Evolutionary conservation across 148 eudicot species (phyloP), one percentile per base, ranked within the genome.

Genomic region (Amaranthus palmeri): DNA sequence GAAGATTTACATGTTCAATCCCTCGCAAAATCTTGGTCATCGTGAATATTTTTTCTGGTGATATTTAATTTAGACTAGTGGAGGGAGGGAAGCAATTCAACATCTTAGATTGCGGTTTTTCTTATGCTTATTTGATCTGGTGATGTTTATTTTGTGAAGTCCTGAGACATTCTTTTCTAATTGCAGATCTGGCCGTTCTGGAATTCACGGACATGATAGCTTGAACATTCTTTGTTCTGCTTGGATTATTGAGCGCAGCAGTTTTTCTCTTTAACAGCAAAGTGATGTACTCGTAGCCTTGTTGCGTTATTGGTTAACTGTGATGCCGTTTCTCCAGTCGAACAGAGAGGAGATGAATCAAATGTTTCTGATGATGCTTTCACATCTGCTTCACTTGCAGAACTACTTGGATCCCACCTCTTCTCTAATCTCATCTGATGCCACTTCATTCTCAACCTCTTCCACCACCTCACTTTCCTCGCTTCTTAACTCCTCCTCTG

Each of bases 331-430:
- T 14, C 36, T 13, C 49, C 18, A 4, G 45, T 4, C 0, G 50
- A 67, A 62, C 41, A 46, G 14, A 60, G 53, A 65, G 63, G 59
- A 4, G 59, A 92, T 92, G 97, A 96, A 92, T 78, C 83, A 87
- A 55, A 82, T 90, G 0, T 88, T 92, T 73, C 68, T 92, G 55
- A 66, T 90, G 7, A 90, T 90, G 92, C 86, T 92, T 0, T 81
- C 98, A 5, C 87, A 88, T 70, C 90, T 92, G 47, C 91, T 92
- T 71, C 96, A 92, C 83, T 86, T 92, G 50, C 96, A 90, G 60
- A 89, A 81, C 82, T 80, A 89, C 83, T 88, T 92, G 4, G 97
- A 92, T 74, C 97, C 97, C 15, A 83, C 90, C 72, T 79, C 90
- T 65, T 83, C 96, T 41, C 87, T 83, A 78, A 85, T 83, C 81